Evolutionary conservation across 2,329 filamentous ascomycete species (phyloP).

Genomic region (Sclerotinia subarctica): DNA sequence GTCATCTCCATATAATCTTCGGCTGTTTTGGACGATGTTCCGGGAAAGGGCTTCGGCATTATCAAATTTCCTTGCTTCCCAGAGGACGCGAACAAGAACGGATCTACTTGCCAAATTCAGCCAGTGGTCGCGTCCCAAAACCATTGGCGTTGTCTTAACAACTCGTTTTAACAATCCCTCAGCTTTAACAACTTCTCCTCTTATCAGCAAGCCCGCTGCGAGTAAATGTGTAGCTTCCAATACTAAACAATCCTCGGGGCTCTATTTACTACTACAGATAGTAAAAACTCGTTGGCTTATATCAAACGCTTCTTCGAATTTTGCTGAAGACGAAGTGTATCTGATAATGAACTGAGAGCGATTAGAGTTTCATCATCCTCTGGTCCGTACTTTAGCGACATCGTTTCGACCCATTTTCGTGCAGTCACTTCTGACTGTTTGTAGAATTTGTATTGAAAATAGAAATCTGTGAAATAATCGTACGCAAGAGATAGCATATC

Average conservation of each 20-base stretch:
- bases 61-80: neutral
- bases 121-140: neutral
- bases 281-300: neutral
- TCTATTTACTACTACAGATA: neutral
- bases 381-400: fast-evolving
- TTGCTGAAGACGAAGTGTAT: fast-evolving
- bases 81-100: neutral
- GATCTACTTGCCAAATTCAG: too few species aligned
- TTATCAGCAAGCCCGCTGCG: constrained; percentile 1
- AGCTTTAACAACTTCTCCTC: constrained; percentile 12
- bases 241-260: neutral
- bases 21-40: neutral
- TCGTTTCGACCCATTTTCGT: too few species aligned
- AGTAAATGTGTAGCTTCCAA: neutral
- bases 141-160: neutral
- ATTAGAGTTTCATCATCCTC: fast-evolving
- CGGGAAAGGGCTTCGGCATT: neutral
- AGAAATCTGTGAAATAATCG: constrained; percentile 11
- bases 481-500: neutral
- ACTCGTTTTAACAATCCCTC: constrained; percentile 9
- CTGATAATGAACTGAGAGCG: fast-evolving
- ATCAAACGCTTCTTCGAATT: neutral
- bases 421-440: neutral
- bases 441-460: fast-evolving
- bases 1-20: too few species aligned